phyloP scores from a whole-genome alignment of 495 filamentous ascomycete genomes.

The Xylaria bambusicola region DNA sequence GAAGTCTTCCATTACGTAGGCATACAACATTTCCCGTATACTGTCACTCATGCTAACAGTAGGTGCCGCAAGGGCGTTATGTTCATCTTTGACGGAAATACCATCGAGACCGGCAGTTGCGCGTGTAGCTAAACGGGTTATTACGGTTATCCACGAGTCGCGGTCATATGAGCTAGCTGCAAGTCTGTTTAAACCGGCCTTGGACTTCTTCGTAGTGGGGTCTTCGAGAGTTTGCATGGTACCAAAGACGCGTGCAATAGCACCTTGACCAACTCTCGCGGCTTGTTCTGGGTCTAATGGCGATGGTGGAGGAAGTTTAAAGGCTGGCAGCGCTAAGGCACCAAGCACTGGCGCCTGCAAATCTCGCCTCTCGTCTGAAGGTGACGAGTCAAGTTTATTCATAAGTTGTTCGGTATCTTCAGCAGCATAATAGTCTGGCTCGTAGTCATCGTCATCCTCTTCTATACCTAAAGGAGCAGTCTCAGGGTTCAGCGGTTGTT shows the following conservation, averaged over 20 bases:
- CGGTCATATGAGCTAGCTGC: slow-evolving; percentile 84
- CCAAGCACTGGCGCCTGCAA: slow-evolving; percentile 28
- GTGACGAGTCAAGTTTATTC: slow-evolving; percentile 67
- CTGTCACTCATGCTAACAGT: slow-evolving; percentile 55
- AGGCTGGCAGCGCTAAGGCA: slow-evolving; percentile 59
- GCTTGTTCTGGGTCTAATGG: slow-evolving; percentile 68
- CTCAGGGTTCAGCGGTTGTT: slow-evolving; percentile 48
- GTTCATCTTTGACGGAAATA: slow-evolving; percentile 53
- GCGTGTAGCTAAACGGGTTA: slow-evolving; percentile 83
- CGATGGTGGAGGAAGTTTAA: slow-evolving; percentile 77
- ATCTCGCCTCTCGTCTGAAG: slow-evolving; percentile 49
- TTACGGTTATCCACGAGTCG: slow-evolving; percentile 87
- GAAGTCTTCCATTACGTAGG: slow-evolving; percentile 89
- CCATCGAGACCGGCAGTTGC: slow-evolving; percentile 67
- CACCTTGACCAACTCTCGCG: slow-evolving; percentile 64
- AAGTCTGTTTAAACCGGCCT: slow-evolving; percentile 75
- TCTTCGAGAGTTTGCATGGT: slow-evolving; percentile 70
- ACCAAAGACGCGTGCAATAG: slow-evolving; percentile 73
- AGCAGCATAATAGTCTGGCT: slow-evolving; percentile 73
- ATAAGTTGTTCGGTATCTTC: slow-evolving; percentile 73
- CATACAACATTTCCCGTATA: slow-evolving; percentile 78
- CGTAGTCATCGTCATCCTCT: slow-evolving; percentile 90
- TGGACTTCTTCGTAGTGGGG: slow-evolving; percentile 51
- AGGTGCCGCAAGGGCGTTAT: slow-evolving; percentile 26
- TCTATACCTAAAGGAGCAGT: slow-evolving; percentile 55